phyloP scores from a whole-genome alignment of 306 rosid genomes.

The Carpinus viminea region DNA sequence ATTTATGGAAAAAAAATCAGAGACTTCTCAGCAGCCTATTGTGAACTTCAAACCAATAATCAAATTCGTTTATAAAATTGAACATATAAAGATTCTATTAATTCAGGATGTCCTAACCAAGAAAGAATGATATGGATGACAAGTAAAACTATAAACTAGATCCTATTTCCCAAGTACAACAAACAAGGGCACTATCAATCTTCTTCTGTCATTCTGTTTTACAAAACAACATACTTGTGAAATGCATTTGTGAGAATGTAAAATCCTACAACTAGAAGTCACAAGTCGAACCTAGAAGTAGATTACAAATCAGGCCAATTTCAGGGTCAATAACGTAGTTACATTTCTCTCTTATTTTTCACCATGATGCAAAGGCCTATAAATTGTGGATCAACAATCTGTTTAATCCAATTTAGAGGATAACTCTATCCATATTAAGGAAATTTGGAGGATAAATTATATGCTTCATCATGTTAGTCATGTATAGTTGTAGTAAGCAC shows the following conservation, averaged over 20 bases:
- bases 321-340: neutral
- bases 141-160: neutral
- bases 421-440: too few species aligned
- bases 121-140: neutral
- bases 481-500: conserved; percentile 1
- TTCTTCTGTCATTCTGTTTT: neutral
- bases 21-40: conserved; percentile 3
- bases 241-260: neutral
- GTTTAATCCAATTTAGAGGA: too few species aligned
- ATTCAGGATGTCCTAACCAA: neutral
- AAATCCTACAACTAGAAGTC: neutral
- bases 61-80: neutral
- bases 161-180: neutral
- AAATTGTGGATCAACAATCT: neutral
- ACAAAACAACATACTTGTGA: neutral
- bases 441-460: too few species aligned
- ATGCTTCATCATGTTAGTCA: neutral
- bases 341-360: neutral
- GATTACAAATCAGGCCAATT: neutral
- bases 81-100: neutral
- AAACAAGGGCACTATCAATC: too few species aligned
- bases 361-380: neutral
- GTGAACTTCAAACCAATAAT: neutral
- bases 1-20: too few species aligned
- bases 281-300: neutral